phyloP scores from a whole-genome alignment of 306 rosid species.

The Oemleria cerasiformis region DNA sequence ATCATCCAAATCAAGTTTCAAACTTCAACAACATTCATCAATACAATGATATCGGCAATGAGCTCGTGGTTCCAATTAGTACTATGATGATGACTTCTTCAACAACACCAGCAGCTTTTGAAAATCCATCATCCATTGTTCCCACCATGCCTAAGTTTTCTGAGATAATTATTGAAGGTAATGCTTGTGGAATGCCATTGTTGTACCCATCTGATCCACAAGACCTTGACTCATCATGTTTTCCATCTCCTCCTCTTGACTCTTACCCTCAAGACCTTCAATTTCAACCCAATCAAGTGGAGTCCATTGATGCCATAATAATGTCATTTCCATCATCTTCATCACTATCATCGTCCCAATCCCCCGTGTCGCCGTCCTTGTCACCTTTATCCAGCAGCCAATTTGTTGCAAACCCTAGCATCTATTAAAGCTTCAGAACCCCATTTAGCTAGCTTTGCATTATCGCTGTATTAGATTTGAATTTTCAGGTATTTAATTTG shows the following conservation, averaged over 20 bases:
- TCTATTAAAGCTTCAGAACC: slow-evolving; percentile 10
- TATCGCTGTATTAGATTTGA: background rate
- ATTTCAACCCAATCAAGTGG: slow-evolving; percentile 42
- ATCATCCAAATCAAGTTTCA: slow-evolving; percentile 38
- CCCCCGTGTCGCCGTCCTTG: slow-evolving; percentile 17
- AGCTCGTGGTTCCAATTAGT: slow-evolving; percentile 25
- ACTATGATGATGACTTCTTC: slow-evolving; percentile 20
- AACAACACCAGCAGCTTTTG: slow-evolving; percentile 25
- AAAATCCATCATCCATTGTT: slow-evolving; percentile 6
- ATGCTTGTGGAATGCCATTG: slow-evolving; percentile 29
- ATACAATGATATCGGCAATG: slow-evolving; percentile 15
- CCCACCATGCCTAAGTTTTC: slow-evolving; percentile 42
- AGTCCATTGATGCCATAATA: slow-evolving; percentile 43
- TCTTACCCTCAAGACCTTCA: slow-evolving; percentile 33
- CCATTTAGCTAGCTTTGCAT: background rate
- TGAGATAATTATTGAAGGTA: slow-evolving; percentile 41
- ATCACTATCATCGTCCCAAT: slow-evolving; percentile 16
- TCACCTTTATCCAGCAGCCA: slow-evolving; percentile 31
- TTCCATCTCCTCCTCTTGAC: slow-evolving; percentile 10
- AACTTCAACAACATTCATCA: slow-evolving; percentile 20
- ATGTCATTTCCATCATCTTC: slow-evolving; percentile 36
- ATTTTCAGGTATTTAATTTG: background rate
- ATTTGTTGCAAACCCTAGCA: slow-evolving; percentile 22
- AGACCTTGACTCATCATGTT: slow-evolving; percentile 38
- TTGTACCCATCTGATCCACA: slow-evolving; percentile 40